Conservation (phyloP, 2,329 filamentous ascomycete species). For the Fusarium coffeatum region DNA sequence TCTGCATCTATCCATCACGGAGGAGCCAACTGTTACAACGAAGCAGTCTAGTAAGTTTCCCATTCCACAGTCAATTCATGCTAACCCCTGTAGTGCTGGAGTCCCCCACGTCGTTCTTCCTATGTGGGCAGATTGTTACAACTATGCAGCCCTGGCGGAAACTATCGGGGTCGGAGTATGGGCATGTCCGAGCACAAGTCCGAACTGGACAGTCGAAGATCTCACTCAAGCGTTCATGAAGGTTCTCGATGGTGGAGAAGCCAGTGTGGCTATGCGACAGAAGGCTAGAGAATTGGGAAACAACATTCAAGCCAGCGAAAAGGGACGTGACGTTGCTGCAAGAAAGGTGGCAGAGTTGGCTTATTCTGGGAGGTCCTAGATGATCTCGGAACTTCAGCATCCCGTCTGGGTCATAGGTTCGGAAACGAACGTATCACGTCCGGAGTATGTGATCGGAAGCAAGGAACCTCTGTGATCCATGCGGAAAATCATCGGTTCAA, state of each 20-base stretch:
- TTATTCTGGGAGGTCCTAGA: not conserved
- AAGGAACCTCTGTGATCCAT: not conserved
- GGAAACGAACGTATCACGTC: not conserved
- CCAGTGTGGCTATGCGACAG: not conserved
- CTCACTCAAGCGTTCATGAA: conserved; percentile 45
- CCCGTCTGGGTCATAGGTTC: no score
- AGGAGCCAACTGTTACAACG: conserved; percentile 37
- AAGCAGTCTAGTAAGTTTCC: conserved; percentile 30
- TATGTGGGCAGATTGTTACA: conserved; percentile 59
- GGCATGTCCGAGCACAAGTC: conserved; percentile 51
- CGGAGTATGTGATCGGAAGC: not conserved
- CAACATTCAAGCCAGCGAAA: not conserved
- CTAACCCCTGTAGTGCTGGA: conserved; percentile 47
- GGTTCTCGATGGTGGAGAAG: not conserved
- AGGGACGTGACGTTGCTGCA: conserved; percentile 6
- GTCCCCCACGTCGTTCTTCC: conserved; percentile 61
- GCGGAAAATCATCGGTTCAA: not conserved
- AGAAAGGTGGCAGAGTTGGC: conserved; percentile 8
- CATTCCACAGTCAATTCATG: fast-evolving
- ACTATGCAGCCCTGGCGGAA: conserved; percentile 57
- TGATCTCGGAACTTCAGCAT: not conserved
- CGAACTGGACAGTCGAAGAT: conserved; percentile 45
- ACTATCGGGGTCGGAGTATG: conserved; percentile 57
- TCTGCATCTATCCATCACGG: conserved; percentile 37
- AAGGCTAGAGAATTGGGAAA: not conserved